phyloP scores from a whole-genome alignment of 1,284 basidiomycete species.

The Boletellus sp. region DNA sequence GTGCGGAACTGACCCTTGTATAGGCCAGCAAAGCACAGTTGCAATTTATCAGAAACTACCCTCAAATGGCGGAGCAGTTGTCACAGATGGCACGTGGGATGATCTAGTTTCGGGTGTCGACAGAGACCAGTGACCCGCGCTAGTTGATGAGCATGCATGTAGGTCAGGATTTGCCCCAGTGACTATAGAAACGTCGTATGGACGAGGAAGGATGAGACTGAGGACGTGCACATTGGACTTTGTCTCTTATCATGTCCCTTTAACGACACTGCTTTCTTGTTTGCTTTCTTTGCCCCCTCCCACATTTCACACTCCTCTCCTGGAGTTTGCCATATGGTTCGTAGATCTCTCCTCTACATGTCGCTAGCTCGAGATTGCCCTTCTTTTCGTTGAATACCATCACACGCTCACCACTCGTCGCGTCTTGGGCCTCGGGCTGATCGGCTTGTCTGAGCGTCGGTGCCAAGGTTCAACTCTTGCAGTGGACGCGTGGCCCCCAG shows the following conservation, averaged over 20 bases:
- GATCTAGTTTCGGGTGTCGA: constrained; percentile 20
- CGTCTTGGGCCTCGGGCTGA: no score
- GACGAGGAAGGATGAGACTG: constrained; percentile 3
- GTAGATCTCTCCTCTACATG: no score
- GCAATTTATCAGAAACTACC: constrained; percentile 80
- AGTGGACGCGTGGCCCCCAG: no score
- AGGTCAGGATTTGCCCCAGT: constrained; percentile 5
- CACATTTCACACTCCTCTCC: neutral
- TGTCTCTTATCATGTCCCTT: constrained; percentile 9
- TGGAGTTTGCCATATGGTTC: no score
- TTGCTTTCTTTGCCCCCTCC: neutral
- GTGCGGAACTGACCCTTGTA: constrained; percentile 5
- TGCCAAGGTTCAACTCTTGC: no score
- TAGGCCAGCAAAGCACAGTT: constrained; percentile 80
- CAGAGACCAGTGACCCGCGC: neutral
- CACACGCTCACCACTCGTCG: constrained; percentile 14
- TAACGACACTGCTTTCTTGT: constrained; percentile 3
- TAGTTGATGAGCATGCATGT: constrained; percentile 14
- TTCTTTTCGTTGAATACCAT: constrained; percentile 13
- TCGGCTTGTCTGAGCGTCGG: no score
- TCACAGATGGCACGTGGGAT: constrained; percentile 48
- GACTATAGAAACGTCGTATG: constrained; percentile 13
- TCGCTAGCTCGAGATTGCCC: no score
- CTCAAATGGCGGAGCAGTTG: constrained; percentile 71
- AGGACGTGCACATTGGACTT: constrained; percentile 1